phyloP scores from a whole-genome alignment of 2,329 filamentous ascomycete genomes.

The Microsporum ferrugineum region DNA sequence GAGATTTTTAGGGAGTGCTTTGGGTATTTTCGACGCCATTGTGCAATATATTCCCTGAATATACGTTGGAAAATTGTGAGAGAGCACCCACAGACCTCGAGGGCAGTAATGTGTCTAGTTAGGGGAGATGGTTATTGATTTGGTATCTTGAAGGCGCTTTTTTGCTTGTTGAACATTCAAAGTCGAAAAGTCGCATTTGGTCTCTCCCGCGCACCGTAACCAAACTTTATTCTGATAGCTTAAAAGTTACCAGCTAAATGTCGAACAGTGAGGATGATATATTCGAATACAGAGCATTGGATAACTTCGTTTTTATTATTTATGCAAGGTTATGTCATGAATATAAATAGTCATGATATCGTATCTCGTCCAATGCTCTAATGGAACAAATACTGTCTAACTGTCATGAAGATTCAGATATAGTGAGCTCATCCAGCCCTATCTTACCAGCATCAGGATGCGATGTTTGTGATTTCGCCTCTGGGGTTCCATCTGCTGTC shows the following conservation, averaged over 20 bases:
- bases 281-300: not conserved
- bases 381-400: not conserved
- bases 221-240: not conserved
- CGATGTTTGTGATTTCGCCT: not conserved
- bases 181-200: not conserved
- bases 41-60: not conserved
- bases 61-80: not conserved
- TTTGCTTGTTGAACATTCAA: not conserved
- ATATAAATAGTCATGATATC: not conserved
- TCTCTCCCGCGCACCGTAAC: not conserved
- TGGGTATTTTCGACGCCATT: conserved; percentile 2
- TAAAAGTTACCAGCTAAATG: not conserved
- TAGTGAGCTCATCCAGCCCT: conserved; percentile 2
- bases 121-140: not conserved
- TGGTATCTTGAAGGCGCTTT: not conserved
- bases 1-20: not conserved
- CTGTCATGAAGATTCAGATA: not conserved
- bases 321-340: not conserved
- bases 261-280: not conserved
- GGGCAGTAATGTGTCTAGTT: not conserved
- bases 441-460: not conserved
- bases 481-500: not conserved
- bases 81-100: not conserved
- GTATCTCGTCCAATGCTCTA: not conserved
- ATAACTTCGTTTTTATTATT: not conserved